Evolutionary conservation across 257 asterid species (phyloP).

Genomic region (Linderniella brevidens): DNA sequence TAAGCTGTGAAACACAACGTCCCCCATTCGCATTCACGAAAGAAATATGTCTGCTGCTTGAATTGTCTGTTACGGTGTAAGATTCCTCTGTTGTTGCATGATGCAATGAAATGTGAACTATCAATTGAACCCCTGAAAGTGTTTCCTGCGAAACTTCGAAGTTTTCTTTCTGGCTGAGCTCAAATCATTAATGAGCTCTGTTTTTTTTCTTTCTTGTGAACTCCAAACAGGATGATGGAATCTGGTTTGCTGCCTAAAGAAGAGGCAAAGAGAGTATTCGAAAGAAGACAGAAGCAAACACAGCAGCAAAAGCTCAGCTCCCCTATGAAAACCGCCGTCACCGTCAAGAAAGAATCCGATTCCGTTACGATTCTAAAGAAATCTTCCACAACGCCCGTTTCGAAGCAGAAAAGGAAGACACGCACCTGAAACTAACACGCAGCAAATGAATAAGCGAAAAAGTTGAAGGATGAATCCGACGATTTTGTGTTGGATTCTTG

Average conservation of each 20-base stretch:
- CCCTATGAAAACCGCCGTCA: constrained; percentile 42
- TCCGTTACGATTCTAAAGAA: constrained; percentile 21
- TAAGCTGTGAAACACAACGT: too few relatives aligned
- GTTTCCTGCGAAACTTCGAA: too few relatives aligned
- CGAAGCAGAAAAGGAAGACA: constrained; percentile 30
- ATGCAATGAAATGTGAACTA: too few relatives aligned
- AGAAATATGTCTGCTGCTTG: too few relatives aligned
- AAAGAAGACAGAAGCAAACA: constrained; percentile 40
- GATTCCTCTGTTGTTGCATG: too few relatives aligned
- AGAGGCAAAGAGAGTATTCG: constrained; percentile 47
- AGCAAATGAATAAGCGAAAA: constrained; percentile 38
- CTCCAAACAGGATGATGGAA: constrained; percentile 77
- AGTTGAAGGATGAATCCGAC: constrained; percentile 36
- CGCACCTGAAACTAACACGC: constrained; percentile 26
- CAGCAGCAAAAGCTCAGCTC: constrained; percentile 51
- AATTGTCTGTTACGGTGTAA: too few relatives aligned
- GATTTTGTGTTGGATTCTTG: constrained; percentile 23
- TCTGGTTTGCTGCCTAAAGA: constrained; percentile 74
- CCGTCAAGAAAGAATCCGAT: constrained; percentile 29
- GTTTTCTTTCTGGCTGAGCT: neutral
- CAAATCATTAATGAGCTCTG: too few relatives aligned
- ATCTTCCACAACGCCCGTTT: constrained; percentile 17
- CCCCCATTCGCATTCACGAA: too few relatives aligned
- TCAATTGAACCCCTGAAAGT: too few relatives aligned
- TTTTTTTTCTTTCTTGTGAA: neutral